These are phyloP conservation scores for Erysimum cheiranthoides DNA, from an alignment of 345 rosid genomes.

Conservation along the genomic window DNA sequence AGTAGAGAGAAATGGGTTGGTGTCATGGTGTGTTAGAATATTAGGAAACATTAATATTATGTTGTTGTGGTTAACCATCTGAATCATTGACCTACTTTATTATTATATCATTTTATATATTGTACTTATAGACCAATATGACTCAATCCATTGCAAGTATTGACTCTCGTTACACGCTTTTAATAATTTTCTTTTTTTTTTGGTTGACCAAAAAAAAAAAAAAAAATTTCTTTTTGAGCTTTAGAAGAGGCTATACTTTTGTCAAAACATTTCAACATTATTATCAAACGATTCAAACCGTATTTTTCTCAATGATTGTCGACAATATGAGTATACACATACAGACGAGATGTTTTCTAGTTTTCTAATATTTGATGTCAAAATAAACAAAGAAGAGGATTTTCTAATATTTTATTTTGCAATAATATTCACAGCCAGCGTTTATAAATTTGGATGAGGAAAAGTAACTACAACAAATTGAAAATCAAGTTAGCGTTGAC, in stretches of 20 bases:
- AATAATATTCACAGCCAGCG: no score
- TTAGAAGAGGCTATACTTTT: constrained; percentile 11
- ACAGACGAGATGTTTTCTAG: no score
- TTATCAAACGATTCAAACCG: no score
- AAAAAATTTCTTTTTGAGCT: constrained; percentile 18
- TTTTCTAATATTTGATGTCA: no score
- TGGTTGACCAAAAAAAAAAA: no score
- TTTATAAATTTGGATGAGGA: no score
- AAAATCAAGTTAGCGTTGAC: no score
- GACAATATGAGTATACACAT: no score
- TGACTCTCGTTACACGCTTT: constrained; percentile 36
- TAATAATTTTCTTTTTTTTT: constrained; percentile 5
- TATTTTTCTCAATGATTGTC: no score
- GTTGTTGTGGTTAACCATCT: constrained; percentile 35
- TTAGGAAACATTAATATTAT: constrained; percentile 19
- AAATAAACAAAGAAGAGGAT: no score
- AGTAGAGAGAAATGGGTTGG: not conserved
- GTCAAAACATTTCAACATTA: not conserved
- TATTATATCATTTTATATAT: not conserved
- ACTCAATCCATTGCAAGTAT: constrained; percentile 17
- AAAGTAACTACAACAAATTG: no score
- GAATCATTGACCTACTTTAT: constrained; percentile 26
- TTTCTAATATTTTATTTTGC: no score
- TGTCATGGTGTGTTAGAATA: not conserved
- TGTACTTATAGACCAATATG: not conserved